Evolutionary conservation across 208 protist species (phyloP), one percentile per base, ranked within the genome.

Genomic region (Phytomonas sp.): DNA sequence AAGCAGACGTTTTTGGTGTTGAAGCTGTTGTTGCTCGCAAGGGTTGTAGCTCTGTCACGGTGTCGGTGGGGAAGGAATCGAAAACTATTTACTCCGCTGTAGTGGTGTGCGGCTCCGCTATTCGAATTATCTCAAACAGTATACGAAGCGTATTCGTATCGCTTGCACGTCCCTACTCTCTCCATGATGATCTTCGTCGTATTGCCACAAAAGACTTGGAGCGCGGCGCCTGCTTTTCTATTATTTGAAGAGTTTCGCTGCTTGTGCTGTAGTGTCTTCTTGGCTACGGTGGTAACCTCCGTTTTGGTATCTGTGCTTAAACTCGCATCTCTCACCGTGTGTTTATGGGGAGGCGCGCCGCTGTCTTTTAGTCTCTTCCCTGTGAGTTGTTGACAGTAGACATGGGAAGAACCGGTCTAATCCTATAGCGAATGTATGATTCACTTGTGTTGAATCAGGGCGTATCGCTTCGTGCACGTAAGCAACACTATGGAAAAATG

Each of bases 1-100:
- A 59, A 37, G 76, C 73, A 31, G 86, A 92, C 66, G 77, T 89
- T 12, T 88, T 92, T 61, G 83, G 83, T 7, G 72, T 81, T 30
- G 86, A 92, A 73, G 36, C 83, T 11, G 45, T 88, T 30, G 69
- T 91, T 26, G 67, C 81, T 11, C 68, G 79, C 4, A 73, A 79
- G 32, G 52, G 68, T 29, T 77, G 78, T 52, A 91, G 78, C 70
- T 91, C 86, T 29, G 86, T 91, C 6, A 49, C 73, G 36, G 75
- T 91, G 42, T 73, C 78, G 45, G 81, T 81, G 0, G 74, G 70
- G 12, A 76, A 69, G 56, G 82, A 77, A 23, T 75, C 69, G 45
- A 52, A 68, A 10, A 29, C 29, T 0, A 4, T 45, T 14, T 81
- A 80, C 42, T 62, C 61, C 16, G 63, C 70, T 49, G 26, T 80